Evolutionary conservation across 768 basidiomycete species (phyloP).

Genomic region (Lactifluus rugatus): DNA sequence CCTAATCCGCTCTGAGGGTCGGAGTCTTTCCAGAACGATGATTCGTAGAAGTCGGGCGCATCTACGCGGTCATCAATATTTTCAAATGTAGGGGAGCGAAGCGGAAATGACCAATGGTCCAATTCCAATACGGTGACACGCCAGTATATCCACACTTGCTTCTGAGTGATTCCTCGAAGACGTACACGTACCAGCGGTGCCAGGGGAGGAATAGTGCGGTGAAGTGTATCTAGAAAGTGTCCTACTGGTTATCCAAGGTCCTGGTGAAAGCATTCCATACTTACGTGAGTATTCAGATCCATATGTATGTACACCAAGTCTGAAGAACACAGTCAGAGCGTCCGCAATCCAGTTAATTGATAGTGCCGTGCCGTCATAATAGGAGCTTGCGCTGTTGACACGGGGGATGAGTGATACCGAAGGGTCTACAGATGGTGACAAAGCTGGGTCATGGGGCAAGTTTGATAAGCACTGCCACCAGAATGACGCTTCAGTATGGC

Average conservation of each 20-base stretch:
- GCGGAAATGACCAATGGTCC: slow-evolving; percentile 20
- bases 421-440: slow-evolving; percentile 5
- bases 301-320: slow-evolving; percentile 24
- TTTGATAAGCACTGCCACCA: slow-evolving; percentile 15
- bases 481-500: background rate
- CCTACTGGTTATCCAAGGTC: background rate
- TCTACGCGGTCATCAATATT: slow-evolving; percentile 13
- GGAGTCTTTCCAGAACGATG: slow-evolving; percentile 20
- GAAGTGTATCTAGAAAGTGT: slow-evolving; percentile 19
- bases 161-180: slow-evolving; percentile 20
- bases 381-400: slow-evolving; percentile 15
- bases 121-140: slow-evolving; percentile 25
- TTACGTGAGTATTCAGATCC: slow-evolving; percentile 22
- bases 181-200: slow-evolving; percentile 23
- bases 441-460: slow-evolving; percentile 14
- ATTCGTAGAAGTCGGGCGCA: slow-evolving; percentile 20
- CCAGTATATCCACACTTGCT: slow-evolving; percentile 22
- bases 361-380: slow-evolving; percentile 14
- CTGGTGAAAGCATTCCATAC: background rate
- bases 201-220: slow-evolving; percentile 24
- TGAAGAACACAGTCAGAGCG: background rate
- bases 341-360: background rate
- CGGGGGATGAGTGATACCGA: slow-evolving; percentile 14
- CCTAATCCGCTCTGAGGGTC: slow-evolving; percentile 23
- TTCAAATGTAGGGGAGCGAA: background rate